phyloP scores from a whole-genome alignment of 352 stramenopile genomes.

The Phytopythium chamaehyphon region DNA sequence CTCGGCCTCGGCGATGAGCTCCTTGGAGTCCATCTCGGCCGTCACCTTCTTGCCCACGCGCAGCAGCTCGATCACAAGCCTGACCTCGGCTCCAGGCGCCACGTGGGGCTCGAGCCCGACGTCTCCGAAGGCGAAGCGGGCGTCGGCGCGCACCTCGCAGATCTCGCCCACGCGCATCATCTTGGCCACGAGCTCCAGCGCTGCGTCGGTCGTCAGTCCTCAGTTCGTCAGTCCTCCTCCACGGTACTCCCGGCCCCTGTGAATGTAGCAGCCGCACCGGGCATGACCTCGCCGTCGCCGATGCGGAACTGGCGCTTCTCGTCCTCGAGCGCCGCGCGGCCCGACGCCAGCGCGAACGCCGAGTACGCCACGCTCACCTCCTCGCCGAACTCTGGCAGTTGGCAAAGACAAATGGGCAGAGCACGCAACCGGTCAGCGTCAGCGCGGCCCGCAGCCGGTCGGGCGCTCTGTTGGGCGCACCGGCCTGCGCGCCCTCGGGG shows the following conservation, averaged over 20 bases:
- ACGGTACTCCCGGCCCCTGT: no score
- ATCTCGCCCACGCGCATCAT: slow-evolving; percentile 74
- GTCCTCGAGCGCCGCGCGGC: slow-evolving; percentile 32
- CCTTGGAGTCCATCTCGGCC: slow-evolving; percentile 64
- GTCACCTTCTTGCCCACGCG: slow-evolving; percentile 64
- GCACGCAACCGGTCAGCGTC: no score
- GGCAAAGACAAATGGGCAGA: no score
- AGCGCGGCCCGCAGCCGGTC: no score
- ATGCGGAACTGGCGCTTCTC: slow-evolving; percentile 73
- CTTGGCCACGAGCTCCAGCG: slow-evolving; percentile 72
- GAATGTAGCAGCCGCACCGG: slow-evolving; percentile 39
- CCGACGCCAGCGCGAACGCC: slow-evolving; percentile 42
- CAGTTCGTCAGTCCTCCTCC: no score
- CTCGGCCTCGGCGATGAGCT: slow-evolving; percentile 68
- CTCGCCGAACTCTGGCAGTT: slow-evolving; percentile 76
- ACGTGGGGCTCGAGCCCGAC: slow-evolving; percentile 50
- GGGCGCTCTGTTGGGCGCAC: no score
- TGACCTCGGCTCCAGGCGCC: slow-evolving; percentile 39
- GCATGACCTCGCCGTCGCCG: slow-evolving; percentile 77
- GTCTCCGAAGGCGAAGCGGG: slow-evolving; percentile 72
- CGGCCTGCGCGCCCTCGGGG: slow-evolving; percentile 56
- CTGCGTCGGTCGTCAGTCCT: slow-evolving; percentile 16
- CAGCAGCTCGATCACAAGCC: slow-evolving; percentile 53
- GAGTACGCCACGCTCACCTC: slow-evolving; percentile 75
- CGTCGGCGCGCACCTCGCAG: slow-evolving; percentile 69